Evolutionary conservation across 176 grass and related monocot species (phyloP).

Genomic region (Carex scoparia): DNA sequence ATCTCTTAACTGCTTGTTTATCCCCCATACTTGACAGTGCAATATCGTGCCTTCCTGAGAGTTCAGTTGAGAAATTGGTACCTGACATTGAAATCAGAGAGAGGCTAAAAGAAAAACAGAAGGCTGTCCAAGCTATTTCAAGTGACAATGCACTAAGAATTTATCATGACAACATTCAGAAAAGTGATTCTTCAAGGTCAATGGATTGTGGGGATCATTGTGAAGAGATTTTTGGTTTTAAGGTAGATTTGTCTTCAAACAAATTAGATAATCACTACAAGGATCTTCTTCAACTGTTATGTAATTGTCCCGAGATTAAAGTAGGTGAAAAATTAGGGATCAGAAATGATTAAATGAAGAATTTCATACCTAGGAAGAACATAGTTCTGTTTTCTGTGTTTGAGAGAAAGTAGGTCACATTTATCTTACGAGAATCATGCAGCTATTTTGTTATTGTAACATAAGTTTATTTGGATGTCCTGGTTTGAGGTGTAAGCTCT

Average conservation of each 20-base stretch:
- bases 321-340: constrained; percentile 36
- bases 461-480: no score
- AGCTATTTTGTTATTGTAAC: no score
- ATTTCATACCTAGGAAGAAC: background rate
- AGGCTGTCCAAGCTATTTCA: constrained; percentile 48
- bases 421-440: no score
- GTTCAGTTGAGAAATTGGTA: constrained; percentile 48
- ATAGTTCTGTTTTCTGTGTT: background rate
- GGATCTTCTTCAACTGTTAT: constrained; percentile 45
- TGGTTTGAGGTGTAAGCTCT: no score
- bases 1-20: background rate
- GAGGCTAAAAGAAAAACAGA: constrained; percentile 31
- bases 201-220: constrained; percentile 18
- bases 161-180: constrained; percentile 37
- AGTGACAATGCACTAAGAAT: constrained; percentile 45
- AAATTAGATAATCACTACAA: constrained; percentile 35
- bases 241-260: constrained; percentile 28
- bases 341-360: constrained; percentile 17
- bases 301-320: constrained; percentile 40
- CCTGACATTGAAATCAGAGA: constrained; percentile 30
- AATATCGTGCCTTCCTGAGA: constrained; percentile 44
- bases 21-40: constrained; percentile 33
- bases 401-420: no score
- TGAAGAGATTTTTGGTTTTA: constrained; percentile 6
- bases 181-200: constrained; percentile 12